Evolutionary conservation across 148 eudicot species (phyloP).

Genomic region (Chenopodium album): DNA sequence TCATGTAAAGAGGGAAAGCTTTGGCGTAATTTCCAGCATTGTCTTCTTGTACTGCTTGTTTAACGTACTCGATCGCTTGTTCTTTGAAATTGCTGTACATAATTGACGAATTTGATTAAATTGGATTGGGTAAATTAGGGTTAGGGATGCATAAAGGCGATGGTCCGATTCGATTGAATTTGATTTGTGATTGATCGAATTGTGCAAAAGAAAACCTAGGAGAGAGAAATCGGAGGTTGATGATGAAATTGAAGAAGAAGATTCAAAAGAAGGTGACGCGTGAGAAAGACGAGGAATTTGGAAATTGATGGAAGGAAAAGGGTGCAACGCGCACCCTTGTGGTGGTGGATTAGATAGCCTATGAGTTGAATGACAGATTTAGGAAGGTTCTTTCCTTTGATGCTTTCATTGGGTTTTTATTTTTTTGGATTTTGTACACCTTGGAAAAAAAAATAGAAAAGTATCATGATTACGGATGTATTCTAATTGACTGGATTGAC

Average conservation of each 20-base stretch:
- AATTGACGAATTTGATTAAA: background rate
- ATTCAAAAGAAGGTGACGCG: slow-evolving; percentile 20
- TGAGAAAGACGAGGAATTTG: background rate
- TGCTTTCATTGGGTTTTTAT: too few species aligned
- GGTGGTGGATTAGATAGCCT: background rate
- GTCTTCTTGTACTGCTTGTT: slow-evolving; percentile 89
- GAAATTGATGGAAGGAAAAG: background rate
- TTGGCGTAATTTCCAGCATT: slow-evolving; percentile 92
- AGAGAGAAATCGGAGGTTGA: background rate
- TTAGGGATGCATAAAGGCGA: background rate
- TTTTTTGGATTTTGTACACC: too few species aligned
- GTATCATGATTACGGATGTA: too few species aligned
- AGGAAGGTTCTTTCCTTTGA: slow-evolving; percentile 15
- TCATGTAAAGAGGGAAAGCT: slow-evolving; percentile 94
- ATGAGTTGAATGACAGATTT: background rate
- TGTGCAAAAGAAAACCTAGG: background rate
- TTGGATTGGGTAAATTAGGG: background rate
- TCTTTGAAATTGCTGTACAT: slow-evolving; percentile 99
- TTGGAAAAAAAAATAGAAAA: too few species aligned
- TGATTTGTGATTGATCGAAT: background rate
- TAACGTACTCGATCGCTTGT: slow-evolving; percentile 95
- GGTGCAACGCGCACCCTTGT: background rate
- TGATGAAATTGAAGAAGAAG: background rate
- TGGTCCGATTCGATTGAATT: background rate
- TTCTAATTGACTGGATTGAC: too few species aligned